phyloP scores from a whole-genome alignment of 805 yeast genomes.

The Jamesozyma jinghongensis region DNA sequence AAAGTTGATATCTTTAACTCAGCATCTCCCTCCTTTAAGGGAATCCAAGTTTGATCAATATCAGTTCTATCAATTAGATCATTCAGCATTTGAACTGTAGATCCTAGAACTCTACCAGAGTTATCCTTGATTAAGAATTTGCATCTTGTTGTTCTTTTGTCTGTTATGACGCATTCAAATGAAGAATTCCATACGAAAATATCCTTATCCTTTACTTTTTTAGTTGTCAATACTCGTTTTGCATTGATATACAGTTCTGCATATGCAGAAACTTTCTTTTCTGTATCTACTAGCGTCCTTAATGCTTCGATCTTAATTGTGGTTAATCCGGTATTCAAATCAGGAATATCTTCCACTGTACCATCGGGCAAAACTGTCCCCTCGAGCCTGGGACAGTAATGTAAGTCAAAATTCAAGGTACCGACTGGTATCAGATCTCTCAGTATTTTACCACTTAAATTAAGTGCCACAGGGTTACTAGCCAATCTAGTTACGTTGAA shows the following conservation, averaged over 20 bases:
- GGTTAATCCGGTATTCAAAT: conserved; percentile 85
- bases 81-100: conserved; percentile 43
- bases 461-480: conserved; percentile 40
- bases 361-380: conserved; percentile 62
- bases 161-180: conserved; percentile 55
- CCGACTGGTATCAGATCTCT: conserved; percentile 82
- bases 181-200: conserved; percentile 58
- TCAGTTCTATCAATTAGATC: conserved; percentile 67
- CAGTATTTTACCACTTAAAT: conserved; percentile 46
- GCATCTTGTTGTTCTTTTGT: conserved; percentile 56
- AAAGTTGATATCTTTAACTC: conserved; percentile 54
- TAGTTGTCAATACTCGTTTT: conserved; percentile 47
- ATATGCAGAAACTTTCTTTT: conserved; percentile 49
- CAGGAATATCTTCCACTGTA: conserved; percentile 75
- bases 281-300: conserved; percentile 26
- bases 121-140: conserved; percentile 56
- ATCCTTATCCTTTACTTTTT: conserved; percentile 38
- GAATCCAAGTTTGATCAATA: conserved; percentile 70
- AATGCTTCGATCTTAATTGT: conserved; percentile 39
- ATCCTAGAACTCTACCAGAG: conserved; percentile 47
- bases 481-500: conserved; percentile 58
- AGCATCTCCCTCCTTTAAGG: conserved; percentile 57
- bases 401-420: conserved; percentile 53
- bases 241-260: conserved; percentile 63
- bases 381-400: conserved; percentile 61